Conservation (phyloP, 208 protist species). For the Acanthamoeba healyi region DNA sequence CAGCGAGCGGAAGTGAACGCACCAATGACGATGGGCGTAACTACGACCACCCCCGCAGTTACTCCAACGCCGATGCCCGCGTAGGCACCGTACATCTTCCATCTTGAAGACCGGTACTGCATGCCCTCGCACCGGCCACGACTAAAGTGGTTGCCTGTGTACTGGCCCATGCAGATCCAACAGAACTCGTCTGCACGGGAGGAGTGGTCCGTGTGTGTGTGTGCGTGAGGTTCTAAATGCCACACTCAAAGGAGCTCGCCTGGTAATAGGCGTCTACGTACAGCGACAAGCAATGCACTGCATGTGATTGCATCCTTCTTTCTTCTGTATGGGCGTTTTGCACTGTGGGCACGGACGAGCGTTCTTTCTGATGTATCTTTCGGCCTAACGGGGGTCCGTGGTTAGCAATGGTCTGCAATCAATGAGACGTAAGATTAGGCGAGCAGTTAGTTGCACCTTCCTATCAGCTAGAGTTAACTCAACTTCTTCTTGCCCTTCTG, state of each 20-base stretch:
- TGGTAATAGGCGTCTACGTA: too few species aligned
- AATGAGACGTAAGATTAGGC: too few species aligned
- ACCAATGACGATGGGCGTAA: constrained; percentile 62
- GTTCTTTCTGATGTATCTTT: constrained; percentile 26
- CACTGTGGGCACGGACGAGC: constrained; percentile 47
- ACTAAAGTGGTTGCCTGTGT: constrained; percentile 5
- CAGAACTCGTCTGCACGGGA: constrained; percentile 62
- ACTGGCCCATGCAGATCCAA: constrained; percentile 61
- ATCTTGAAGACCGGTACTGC: constrained; percentile 43
- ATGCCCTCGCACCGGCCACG: constrained; percentile 60
- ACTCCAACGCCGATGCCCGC: constrained; percentile 58
- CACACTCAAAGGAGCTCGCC: too few species aligned
- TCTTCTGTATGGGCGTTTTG: constrained; percentile 75
- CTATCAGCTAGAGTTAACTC: background rate
- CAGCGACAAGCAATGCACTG: constrained; percentile 33
- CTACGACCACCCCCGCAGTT: background rate
- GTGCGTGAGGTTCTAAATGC: too few species aligned
- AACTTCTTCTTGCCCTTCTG: constrained; percentile 48
- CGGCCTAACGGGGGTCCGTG: too few species aligned
- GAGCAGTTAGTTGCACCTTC: too few species aligned
- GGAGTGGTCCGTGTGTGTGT: too few species aligned
- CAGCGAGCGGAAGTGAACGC: background rate
- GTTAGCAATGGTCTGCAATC: too few species aligned
- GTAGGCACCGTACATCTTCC: constrained; percentile 55
- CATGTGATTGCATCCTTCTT: constrained; percentile 68